Evolutionary conservation across 805 yeast species (phyloP).

Genomic region (Nakazawaea molendinolei): DNA sequence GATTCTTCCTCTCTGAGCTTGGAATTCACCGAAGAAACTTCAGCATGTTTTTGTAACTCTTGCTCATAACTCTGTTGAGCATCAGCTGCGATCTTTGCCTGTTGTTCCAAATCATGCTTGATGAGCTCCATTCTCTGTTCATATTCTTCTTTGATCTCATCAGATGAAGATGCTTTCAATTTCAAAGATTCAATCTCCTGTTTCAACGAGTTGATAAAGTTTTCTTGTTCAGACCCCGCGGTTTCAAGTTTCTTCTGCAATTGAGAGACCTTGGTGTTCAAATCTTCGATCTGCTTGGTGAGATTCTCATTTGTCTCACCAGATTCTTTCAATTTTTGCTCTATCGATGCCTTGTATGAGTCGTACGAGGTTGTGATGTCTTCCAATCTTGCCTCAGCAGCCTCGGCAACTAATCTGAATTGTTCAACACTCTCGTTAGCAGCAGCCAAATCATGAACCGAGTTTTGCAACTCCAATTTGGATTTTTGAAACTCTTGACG

Average conservation of each 20-base stretch:
- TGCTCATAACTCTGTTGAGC: slow-evolving; percentile 49
- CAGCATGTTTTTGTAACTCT: slow-evolving; percentile 49
- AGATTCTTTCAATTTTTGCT: slow-evolving; percentile 3
- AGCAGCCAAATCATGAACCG: slow-evolving; percentile 47
- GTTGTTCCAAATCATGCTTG: slow-evolving; percentile 33
- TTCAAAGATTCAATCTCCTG: slow-evolving; percentile 14
- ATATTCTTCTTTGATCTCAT: slow-evolving; percentile 22
- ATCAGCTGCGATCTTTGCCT: slow-evolving; percentile 38
- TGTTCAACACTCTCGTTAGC: slow-evolving; percentile 56
- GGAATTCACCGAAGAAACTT: slow-evolving; percentile 31
- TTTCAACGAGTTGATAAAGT: slow-evolving; percentile 1
- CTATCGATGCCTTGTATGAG: slow-evolving; percentile 25
- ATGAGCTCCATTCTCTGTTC: slow-evolving; percentile 24
- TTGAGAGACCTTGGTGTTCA: slow-evolving; percentile 16
- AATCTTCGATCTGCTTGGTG: slow-evolving; percentile 13
- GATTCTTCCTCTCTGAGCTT: slow-evolving; percentile 17
- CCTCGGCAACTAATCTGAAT: slow-evolving; percentile 53
- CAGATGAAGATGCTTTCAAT: slow-evolving; percentile 18
- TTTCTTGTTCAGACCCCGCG: slow-evolving; percentile 15
- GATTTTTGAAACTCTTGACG: slow-evolving; percentile 4
- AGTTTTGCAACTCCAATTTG: slow-evolving; percentile 34
- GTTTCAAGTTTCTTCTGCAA: slow-evolving; percentile 19
- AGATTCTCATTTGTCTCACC: slow-evolving; percentile 14
- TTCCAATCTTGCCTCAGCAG: slow-evolving; percentile 60
- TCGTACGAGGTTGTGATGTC: slow-evolving; percentile 51